Evolutionary conservation across 2,329 filamentous ascomycete species (phyloP), one percentile per base, ranked within the genome.

Genomic region (Neofusicoccum parvum): DNA sequence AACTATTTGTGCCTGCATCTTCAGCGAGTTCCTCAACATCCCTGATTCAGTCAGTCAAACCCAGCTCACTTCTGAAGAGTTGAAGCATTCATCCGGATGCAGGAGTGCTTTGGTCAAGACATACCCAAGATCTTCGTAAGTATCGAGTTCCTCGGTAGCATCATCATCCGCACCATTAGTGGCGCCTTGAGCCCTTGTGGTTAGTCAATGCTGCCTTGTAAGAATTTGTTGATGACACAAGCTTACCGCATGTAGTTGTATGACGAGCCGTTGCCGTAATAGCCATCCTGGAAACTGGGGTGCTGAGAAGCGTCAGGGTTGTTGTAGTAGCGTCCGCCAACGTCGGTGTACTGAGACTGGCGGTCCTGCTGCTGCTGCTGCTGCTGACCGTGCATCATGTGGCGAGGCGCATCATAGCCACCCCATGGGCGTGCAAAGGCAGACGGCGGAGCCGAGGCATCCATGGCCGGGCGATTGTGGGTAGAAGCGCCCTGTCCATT

Each of bases 251-350:
- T 39, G 49, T 15, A 46, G 41, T 53, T 43, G 34, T 62, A 62
- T 17, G 32, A 48, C 3, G 46, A 20, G n/a, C 39, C 23, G 9
- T 23, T 45, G 23, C 32, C n/a, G 17, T 64, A 46, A 27, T 64
- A 54, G 14, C 49, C 32, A 7, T 54, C 49, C 39, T 64, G 62
- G 27, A 43, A 53, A 48, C 34, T 45, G 20, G 27, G 59, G 20
- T 63, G 45, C 34, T 62, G 59, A 17, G 36, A 36, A 53, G 45
- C 14, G 5, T 63, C 60, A n/a, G 20, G 7, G 12, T 49, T 27
- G 12, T 64, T 64, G 62, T 64, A 64, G 62, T 64, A 64, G 17
- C 49, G 49, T 5, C 50, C 48, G n/a, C 62, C 27, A 34, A 64
- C 49, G 6, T 64, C 48, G 11, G 62, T 64, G 39, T 54, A 54